Base-by-base conservation (phyloP, 163 green algal species). In the Scenedesmus sp. region DNA sequence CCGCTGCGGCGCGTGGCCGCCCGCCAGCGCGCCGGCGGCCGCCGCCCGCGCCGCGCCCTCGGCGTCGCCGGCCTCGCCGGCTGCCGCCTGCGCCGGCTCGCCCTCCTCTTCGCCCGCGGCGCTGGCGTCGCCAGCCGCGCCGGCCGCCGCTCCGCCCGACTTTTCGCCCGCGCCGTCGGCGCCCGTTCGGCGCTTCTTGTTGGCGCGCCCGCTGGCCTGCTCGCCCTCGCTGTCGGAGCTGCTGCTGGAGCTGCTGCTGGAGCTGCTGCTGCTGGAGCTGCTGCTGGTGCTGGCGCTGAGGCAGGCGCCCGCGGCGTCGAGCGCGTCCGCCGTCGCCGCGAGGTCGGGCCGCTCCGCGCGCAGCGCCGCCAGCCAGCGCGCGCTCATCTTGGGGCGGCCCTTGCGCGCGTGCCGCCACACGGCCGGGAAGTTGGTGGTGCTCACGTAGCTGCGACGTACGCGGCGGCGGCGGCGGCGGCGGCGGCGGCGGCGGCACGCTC, bases 361-460 rank as follows among this genome's bases (percentile, higher is more conserved):
- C 80, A 96, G 81, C 11, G 70, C 82, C 13, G 39, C 45, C 44
- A 95, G 85, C 93, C 91, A 96, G 57, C 88, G 88, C 6, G 62
- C 64, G 20, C 71, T 88, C 89, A 97, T 95, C 81, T 96, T 97
- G 56, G 93, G 93, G 36, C 94, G 83, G 10, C 89, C 89, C 26
- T 85, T 88, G 5, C 63, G 64, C 5, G 89, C 90, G 79, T 94
- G 90, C 26, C 85, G 85, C 91, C 91, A 98, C 4, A 90, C 88
- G 63, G 74, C 20, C 31, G 47, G 36, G 42, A 81, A 81, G 26
- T 86, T 74, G 20, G 69, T 14, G 20, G 36, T 69, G 33, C 47
- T 65, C 0, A 64, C 48, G 33, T 74, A 81, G 48, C n/a, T n/a
- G n/a, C n/a, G n/a, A n/a, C n/a, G n/a, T n/a, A n/a, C n/a, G n/a